Conservation (phyloP, 805 yeast genomes). For the Zygosaccharomyces rouxii region DNA sequence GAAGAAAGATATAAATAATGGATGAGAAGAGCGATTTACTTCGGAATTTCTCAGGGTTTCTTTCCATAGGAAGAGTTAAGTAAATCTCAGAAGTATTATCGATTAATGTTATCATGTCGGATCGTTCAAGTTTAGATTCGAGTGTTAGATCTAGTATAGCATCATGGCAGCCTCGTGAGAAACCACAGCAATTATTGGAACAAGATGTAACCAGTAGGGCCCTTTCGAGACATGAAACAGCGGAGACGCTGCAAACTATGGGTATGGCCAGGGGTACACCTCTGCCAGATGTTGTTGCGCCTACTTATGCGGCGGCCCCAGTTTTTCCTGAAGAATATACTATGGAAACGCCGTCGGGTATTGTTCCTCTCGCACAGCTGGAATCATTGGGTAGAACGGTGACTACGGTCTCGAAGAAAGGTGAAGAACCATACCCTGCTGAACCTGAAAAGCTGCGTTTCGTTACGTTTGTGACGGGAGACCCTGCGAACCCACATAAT, state of each 20-base stretch:
- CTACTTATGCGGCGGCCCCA: constrained; percentile 52
- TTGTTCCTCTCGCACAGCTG: constrained; percentile 75
- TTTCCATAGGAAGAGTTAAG: no score
- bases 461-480: constrained; percentile 74
- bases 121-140: not conserved
- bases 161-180: constrained; percentile 1
- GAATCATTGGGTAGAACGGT: constrained; percentile 58
- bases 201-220: not conserved
- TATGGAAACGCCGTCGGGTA: constrained; percentile 80
- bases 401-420: constrained; percentile 35
- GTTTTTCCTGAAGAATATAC: constrained; percentile 93
- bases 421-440: constrained; percentile 27
- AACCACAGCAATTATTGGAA: constrained; percentile 4
- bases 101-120: not conserved
- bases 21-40: not conserved
- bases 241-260: constrained; percentile 56
- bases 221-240: constrained; percentile 65
- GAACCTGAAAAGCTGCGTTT: constrained; percentile 49
- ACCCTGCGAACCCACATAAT: constrained; percentile 87
- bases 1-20: not conserved
- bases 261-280: constrained; percentile 58
- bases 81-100: no score
- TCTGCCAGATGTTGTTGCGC: constrained; percentile 52
- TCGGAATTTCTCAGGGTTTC: not conserved
- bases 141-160: not conserved